A percentile compares a stretch with the other conserved stretches of the same genome.
Evolutionary conservation across 495 filamentous ascomycete species (phyloP).

Genomic region (Jackrogersella minutella): DNA sequence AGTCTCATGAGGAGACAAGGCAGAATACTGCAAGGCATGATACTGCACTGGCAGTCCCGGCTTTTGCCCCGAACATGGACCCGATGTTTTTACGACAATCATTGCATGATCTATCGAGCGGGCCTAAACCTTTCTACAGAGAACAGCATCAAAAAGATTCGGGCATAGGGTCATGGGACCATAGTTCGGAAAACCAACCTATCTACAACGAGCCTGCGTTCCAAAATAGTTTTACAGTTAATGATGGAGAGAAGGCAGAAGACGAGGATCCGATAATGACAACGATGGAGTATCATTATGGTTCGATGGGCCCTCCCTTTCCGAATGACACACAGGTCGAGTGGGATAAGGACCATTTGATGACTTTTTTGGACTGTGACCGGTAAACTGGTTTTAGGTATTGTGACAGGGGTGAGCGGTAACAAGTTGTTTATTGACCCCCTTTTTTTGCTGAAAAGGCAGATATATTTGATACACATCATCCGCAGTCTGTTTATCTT

Average conservation of each 20-base stretch:
- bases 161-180: constrained; percentile 12
- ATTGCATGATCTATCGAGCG: not conserved
- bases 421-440: too few species aligned
- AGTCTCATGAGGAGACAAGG: not conserved
- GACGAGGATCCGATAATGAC: not conserved
- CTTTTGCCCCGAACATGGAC: not conserved
- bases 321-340: not conserved
- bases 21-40: not conserved
- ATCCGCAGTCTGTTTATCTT: too few species aligned
- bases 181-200: constrained; percentile 11
- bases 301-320: not conserved
- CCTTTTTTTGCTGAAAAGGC: too few species aligned
- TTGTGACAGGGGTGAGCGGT: too few species aligned
- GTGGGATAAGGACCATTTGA: constrained; percentile 1
- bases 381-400: not conserved
- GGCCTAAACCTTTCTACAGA: constrained; percentile 17
- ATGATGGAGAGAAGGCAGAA: not conserved
- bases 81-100: constrained; percentile 5
- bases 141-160: constrained; percentile 11
- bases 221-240: not conserved
- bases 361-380: not conserved
- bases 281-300: not conserved
- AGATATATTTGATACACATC: too few species aligned
- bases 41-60: not conserved
- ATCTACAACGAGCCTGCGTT: not conserved